Evolutionary conservation across 2,329 filamentous ascomycete genomes (phyloP).

Genomic region (Fusarium abutilonis): DNA sequence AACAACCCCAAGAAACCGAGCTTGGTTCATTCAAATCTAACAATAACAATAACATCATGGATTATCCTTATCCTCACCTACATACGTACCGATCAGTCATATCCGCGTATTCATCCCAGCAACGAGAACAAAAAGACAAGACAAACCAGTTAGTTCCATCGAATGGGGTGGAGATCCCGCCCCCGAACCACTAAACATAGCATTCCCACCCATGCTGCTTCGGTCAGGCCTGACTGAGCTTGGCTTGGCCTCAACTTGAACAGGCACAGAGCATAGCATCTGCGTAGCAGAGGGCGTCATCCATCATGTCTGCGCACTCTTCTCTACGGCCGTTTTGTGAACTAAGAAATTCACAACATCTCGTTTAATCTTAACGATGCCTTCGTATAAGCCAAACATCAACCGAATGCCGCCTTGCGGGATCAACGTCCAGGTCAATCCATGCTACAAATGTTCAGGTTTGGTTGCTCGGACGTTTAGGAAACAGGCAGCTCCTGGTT

Average conservation of each 20-base stretch:
- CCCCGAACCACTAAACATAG: neutral
- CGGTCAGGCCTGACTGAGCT: neutral
- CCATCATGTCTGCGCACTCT: constrained; percentile 3
- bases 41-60: constrained; percentile 13
- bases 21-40: constrained; percentile 4
- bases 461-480: neutral
- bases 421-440: neutral
- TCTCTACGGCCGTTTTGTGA: neutral
- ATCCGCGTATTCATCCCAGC: constrained; percentile 26
- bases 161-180: constrained; percentile 28
- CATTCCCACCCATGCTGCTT: constrained; percentile 5
- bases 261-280: constrained; percentile 9
- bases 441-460: neutral
- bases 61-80: too few species aligned
- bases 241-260: constrained; percentile 7
- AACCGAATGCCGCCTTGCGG: neutral
- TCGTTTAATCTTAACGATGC: neutral
- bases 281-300: constrained; percentile 8
- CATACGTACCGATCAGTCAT: neutral
- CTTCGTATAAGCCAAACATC: too few species aligned
- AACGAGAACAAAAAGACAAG: constrained; percentile 10
- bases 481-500: neutral
- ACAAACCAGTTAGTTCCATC: constrained; percentile 14
- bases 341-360: neutral
- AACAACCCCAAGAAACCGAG: neutral